Conservation (phyloP, 164 flowering plant genomes). For the Amborella trichopoda region DNA sequence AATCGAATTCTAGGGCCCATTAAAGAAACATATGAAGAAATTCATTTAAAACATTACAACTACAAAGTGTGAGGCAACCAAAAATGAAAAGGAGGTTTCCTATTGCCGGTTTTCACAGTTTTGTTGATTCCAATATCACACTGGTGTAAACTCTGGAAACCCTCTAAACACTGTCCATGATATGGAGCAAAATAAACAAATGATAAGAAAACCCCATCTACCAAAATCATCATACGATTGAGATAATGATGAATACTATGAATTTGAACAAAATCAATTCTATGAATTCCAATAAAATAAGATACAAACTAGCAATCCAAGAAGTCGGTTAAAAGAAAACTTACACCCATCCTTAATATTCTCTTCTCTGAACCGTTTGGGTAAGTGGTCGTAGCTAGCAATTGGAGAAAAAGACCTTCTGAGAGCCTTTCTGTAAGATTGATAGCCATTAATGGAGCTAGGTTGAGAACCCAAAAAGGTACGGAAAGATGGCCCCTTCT, state of each 20-base stretch:
- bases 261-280: background rate
- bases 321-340: conserved; percentile 8
- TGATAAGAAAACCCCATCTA: background rate
- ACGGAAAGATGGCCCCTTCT: no score
- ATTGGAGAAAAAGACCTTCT: conserved; percentile 23
- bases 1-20: no score
- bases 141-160: no score
- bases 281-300: background rate
- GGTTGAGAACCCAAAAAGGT: no score
- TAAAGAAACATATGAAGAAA: no score
- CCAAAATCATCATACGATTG: background rate
- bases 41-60: no score
- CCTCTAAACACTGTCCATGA: background rate
- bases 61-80: no score
- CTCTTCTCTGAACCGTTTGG: conserved; percentile 67
- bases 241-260: background rate
- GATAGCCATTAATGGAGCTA: no score
- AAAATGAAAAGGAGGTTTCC: no score
- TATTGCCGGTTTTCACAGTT: no score
- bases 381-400: conserved; percentile 41
- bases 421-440: background rate
- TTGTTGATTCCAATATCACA: no score
- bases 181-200: background rate
- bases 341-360: conserved; percentile 79
- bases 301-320: background rate